Percentiles rank a stretch among this genome's conserved stretches.
phyloP scores from a whole-genome alignment of 106 monocot genomes.

The Allium sativum region DNA sequence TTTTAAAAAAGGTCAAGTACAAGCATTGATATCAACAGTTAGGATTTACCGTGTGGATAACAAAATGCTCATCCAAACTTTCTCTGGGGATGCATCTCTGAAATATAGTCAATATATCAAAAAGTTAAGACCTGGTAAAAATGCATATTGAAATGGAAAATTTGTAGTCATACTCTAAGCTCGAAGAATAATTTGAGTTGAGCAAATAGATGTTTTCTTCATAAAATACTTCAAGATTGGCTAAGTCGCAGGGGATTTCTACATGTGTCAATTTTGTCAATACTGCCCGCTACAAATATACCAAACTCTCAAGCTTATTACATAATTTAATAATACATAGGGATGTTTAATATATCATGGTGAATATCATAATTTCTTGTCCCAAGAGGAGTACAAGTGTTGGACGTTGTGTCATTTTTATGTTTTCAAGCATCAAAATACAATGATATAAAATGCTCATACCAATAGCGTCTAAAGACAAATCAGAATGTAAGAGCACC shows the following conservation, averaged over 20 bases:
- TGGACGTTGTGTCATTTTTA: too few relatives aligned
- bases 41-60: slow-evolving; percentile 80
- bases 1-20: background rate
- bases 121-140: background rate
- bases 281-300: too few relatives aligned
- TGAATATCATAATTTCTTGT: too few relatives aligned
- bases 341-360: too few relatives aligned
- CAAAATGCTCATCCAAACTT: slow-evolving; percentile 82
- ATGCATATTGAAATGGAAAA: background rate
- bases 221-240: background rate
- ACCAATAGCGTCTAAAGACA: too few relatives aligned
- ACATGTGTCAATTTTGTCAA: background rate
- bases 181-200: background rate
- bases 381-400: too few relatives aligned
- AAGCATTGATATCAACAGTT: slow-evolving; percentile 1
- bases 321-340: too few relatives aligned
- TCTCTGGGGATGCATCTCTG: slow-evolving; percentile 86
- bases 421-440: too few relatives aligned
- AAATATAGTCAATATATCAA: slow-evolving; percentile 16
- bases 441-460: too few relatives aligned
- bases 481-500: too few relatives aligned
- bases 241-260: background rate
- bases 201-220: background rate
- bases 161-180: background rate
- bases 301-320: too few relatives aligned